Evolutionary conservation across 2,329 filamentous ascomycete genomes (phyloP).

Genomic region (Xylaria digitata): DNA sequence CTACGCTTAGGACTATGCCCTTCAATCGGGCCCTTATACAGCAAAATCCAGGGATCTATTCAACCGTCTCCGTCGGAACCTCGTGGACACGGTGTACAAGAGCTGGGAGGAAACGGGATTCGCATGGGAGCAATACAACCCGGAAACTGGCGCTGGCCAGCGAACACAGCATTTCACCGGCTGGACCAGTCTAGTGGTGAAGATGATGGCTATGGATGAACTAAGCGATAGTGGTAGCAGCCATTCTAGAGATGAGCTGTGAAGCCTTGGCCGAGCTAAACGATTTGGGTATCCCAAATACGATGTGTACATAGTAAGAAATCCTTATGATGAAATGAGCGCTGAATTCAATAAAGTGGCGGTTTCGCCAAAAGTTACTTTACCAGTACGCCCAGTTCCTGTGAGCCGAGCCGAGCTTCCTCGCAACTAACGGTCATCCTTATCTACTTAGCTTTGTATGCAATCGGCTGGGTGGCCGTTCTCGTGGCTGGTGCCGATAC

Average conservation of each 20-base stretch:
- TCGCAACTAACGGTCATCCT: not conserved
- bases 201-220: constrained; percentile 95
- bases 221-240: constrained; percentile 52
- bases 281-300: constrained; percentile 21
- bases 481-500: not conserved
- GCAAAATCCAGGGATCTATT: constrained; percentile 79
- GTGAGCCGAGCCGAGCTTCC: too few species aligned
- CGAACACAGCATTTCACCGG: constrained; percentile 97
- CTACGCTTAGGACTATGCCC: constrained; percentile 68
- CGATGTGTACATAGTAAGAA: constrained; percentile 31
- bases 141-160: constrained; percentile 92
- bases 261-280: constrained; percentile 29
- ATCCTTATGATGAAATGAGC: constrained; percentile 29
- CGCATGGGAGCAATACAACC: constrained; percentile 98
- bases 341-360: constrained; percentile 29
- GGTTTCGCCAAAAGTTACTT: not conserved
- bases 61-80: constrained; percentile 78
- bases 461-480: not conserved
- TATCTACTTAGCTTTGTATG: not conserved
- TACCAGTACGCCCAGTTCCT: not conserved
- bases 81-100: constrained; percentile 88
- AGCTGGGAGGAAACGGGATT: constrained; percentile 93
- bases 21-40: constrained; percentile 73
- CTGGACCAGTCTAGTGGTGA: constrained; percentile 98
- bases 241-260: constrained; percentile 62